Evolutionary conservation across 768 basidiomycete species (phyloP).

Genomic region (Rubroboletus satanas): DNA sequence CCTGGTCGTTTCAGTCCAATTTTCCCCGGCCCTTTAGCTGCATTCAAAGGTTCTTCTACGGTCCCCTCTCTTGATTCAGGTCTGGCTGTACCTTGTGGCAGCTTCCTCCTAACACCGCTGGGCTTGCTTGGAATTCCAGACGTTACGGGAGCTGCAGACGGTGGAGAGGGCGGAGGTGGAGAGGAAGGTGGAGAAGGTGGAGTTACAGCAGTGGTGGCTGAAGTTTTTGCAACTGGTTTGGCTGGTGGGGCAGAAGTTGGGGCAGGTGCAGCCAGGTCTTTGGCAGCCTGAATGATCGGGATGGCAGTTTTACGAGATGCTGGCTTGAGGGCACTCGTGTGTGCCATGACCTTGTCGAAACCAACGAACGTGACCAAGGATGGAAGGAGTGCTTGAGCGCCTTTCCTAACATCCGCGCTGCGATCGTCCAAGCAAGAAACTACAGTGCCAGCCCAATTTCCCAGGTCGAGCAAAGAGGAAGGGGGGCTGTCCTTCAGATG

Average conservation of each 20-base stretch:
- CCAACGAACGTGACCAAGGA: slow-evolving; percentile 70
- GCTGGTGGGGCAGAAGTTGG: slow-evolving; percentile 30
- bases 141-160: slow-evolving; percentile 33
- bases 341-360: slow-evolving; percentile 80
- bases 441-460: slow-evolving; percentile 58
- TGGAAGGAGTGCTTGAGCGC: slow-evolving; percentile 79
- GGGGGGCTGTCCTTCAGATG: slow-evolving; percentile 69
- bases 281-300: slow-evolving; percentile 86
- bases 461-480: slow-evolving; percentile 58
- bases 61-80: slow-evolving; percentile 43
- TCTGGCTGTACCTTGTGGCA: slow-evolving; percentile 55
- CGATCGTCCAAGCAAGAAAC: slow-evolving; percentile 87
- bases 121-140: slow-evolving; percentile 40
- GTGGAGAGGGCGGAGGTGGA: slow-evolving; percentile 45
- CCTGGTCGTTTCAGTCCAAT: slow-evolving; percentile 45
- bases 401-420: slow-evolving; percentile 87
- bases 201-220: slow-evolving; percentile 17
- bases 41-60: slow-evolving; percentile 32
- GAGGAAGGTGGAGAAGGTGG: slow-evolving; percentile 27
- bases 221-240: slow-evolving; percentile 27
- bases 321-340: slow-evolving; percentile 84
- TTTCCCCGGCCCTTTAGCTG: slow-evolving; percentile 35
- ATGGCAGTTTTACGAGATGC: slow-evolving; percentile 82
- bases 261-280: slow-evolving; percentile 38
- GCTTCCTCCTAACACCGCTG: slow-evolving; percentile 66